phyloP scores from a whole-genome alignment of 768 basidiomycete species.

The Kondoa malvinella region DNA sequence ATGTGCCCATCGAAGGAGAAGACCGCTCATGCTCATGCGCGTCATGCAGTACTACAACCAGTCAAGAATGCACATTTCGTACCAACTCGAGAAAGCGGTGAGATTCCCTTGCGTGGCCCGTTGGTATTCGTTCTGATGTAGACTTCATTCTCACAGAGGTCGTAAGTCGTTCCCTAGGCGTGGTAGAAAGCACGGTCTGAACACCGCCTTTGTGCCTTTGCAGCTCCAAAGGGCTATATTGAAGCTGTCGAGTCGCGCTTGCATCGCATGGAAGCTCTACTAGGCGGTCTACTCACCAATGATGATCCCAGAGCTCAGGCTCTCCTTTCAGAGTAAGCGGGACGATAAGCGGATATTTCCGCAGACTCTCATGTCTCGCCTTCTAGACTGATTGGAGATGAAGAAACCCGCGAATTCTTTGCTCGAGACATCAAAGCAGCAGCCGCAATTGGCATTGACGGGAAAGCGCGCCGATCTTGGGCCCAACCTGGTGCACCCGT shows the following conservation, averaged over 20 bases:
- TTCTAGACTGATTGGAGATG: slow-evolving; percentile 18
- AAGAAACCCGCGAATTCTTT: slow-evolving; percentile 38
- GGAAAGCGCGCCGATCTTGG: slow-evolving; percentile 8
- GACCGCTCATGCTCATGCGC: slow-evolving; percentile 55
- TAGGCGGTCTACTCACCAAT: slow-evolving; percentile 60
- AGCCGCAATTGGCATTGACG: slow-evolving; percentile 1
- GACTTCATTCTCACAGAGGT: background rate
- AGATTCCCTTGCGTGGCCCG: background rate
- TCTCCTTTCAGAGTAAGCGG: slow-evolving; percentile 30
- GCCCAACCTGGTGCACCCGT: slow-evolving; percentile 7
- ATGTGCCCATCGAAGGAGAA: slow-evolving; percentile 54
- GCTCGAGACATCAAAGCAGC: slow-evolving; percentile 55
- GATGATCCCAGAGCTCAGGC: slow-evolving; percentile 36
- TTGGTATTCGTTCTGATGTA: background rate
- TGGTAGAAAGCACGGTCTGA: slow-evolving; percentile 6
- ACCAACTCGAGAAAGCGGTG: slow-evolving; percentile 28
- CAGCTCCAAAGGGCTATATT: slow-evolving; percentile 84
- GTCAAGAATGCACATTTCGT: slow-evolving; percentile 25
- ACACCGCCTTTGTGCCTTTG: slow-evolving; percentile 45
- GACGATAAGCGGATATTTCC: background rate
- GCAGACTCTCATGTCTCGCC: background rate
- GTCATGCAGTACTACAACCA: slow-evolving; percentile 19
- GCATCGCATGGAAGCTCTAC: slow-evolving; percentile 75
- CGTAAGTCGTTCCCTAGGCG: slow-evolving; percentile 15
- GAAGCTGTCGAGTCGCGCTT: slow-evolving; percentile 80